These are phyloP conservation scores for Psilocybe cubensis DNA, from an alignment of 768 basidiomycete species.

Conservation along the genomic window DNA sequence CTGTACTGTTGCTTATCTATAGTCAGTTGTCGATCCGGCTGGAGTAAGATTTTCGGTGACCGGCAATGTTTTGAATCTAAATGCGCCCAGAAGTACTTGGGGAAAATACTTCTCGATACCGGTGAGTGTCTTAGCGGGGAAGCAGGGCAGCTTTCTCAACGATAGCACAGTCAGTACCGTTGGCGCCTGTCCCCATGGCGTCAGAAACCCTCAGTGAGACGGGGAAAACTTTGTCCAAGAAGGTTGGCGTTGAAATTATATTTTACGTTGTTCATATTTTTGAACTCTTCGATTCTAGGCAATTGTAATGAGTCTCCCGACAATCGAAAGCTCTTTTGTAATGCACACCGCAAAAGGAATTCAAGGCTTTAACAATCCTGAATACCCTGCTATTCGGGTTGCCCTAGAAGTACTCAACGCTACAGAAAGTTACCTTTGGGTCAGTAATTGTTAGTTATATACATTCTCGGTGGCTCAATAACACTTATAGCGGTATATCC, in stretches of 20 bases:
- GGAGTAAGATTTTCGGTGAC: constrained; percentile 88
- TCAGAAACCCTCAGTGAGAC: constrained; percentile 72
- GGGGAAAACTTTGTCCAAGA: constrained; percentile 73
- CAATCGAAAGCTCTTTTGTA: constrained; percentile 92
- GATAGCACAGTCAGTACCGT: constrained; percentile 46
- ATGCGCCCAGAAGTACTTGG: constrained; percentile 77
- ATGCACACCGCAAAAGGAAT: constrained; percentile 80
- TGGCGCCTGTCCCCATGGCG: constrained; percentile 70
- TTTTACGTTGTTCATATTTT: constrained; percentile 2
- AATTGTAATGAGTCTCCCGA: constrained; percentile 85
- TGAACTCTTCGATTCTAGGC: too few species aligned
- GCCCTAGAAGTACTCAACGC: constrained; percentile 89
- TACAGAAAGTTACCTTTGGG: constrained; percentile 95
- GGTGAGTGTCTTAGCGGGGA: constrained; percentile 39
- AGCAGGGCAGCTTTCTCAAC: background rate
- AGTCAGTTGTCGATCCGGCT: constrained; percentile 77
- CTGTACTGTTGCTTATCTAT: background rate
- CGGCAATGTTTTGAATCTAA: constrained; percentile 78
- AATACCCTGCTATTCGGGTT: constrained; percentile 85
- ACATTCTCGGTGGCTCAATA: constrained; percentile 9
- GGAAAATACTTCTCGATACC: constrained; percentile 71
- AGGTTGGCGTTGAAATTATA: constrained; percentile 44
- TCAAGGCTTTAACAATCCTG: constrained; percentile 78
- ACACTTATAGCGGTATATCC: constrained; percentile 74
- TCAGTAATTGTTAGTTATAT: constrained; percentile 26